Evolutionary conservation across 176 grass and related monocot genomes (phyloP), one percentile per base, ranked within the genome.

Genomic region (Oropetium thomaeum): DNA sequence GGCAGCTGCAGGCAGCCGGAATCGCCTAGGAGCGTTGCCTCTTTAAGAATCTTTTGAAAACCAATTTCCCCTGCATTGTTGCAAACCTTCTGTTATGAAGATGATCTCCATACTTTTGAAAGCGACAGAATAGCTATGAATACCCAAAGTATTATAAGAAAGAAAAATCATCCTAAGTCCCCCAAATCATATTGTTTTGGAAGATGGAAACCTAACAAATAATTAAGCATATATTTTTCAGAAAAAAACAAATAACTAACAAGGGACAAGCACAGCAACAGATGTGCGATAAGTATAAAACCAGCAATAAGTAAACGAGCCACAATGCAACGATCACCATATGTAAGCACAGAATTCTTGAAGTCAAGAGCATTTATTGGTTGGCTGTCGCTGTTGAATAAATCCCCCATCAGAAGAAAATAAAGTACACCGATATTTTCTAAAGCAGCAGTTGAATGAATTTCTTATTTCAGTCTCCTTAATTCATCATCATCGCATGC

Each of bases 51-150:
- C 16, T 75, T 82, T 29, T 61, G 41, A 74, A 30, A 69, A 23
- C 32, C 4, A 30, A 39, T 2, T 75, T 68, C 52, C 62, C 38
- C 5, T 39, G 40, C 34, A 40, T 38, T 38, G 28, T 34, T 23
- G 22, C 10, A 23, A 20, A 55, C 5, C 49, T 74, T 55, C 48
- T 75, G 16, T 83, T 60, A 29, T 29, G 62, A 75, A 67, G 52
- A 68, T 0, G 41, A 69, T 49, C 44, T 58, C 20, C n/a, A 58
- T 33, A 55, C 16, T 10, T 57, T 31, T 67, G 62, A 75, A 49
- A 71, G 61, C 17, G 42, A 66, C 26, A 57, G 25, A 1, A 57
- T 55, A 62, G 37, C 32, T 79, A 51, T 47, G 58, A n/a, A 34
- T 44, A 62, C 48, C 28, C 23, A 20, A 76, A 75, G 38, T 42